These are phyloP conservation scores for Parietaria judaica DNA, from an alignment of 306 rosid species.

Conservation along the genomic window DNA sequence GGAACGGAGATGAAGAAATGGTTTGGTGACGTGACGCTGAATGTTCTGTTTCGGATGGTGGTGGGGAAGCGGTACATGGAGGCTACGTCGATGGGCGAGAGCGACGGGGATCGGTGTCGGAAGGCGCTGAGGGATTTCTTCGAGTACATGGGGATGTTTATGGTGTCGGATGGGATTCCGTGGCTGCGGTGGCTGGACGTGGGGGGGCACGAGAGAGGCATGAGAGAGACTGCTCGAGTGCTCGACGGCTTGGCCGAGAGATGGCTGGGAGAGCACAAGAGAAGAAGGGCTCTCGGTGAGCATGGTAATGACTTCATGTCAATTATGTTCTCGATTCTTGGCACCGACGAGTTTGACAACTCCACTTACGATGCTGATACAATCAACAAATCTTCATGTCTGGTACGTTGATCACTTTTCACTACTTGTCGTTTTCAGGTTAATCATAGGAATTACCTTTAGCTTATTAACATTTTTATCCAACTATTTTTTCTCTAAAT, in stretches of 20 bases:
- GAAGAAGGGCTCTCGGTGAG: background rate
- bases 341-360: background rate
- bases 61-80: constrained; percentile 13
- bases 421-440: background rate
- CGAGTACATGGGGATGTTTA: background rate
- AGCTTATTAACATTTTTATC: no score
- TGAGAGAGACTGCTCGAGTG: constrained; percentile 14
- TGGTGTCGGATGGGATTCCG: constrained; percentile 17
- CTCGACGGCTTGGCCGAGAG: constrained; percentile 16
- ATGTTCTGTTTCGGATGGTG: constrained; percentile 15
- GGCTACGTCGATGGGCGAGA: background rate
- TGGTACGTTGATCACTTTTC: constrained; percentile 5
- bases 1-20: constrained; percentile 19
- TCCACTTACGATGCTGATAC: constrained; percentile 10
- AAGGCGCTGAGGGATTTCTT: constrained; percentile 12
- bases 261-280: constrained; percentile 46
- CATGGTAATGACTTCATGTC: background rate
- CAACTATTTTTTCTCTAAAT: background rate
- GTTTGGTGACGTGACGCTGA: constrained; percentile 15
- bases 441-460: background rate
- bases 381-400: constrained; percentile 15
- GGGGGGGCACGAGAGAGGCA: constrained; percentile 21
- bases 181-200: constrained; percentile 25
- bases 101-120: background rate
- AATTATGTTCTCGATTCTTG: constrained; percentile 8